Evolutionary conservation across 2,329 filamentous ascomycete species (phyloP).

Genomic region (Hirsutella minnesotensis): DNA sequence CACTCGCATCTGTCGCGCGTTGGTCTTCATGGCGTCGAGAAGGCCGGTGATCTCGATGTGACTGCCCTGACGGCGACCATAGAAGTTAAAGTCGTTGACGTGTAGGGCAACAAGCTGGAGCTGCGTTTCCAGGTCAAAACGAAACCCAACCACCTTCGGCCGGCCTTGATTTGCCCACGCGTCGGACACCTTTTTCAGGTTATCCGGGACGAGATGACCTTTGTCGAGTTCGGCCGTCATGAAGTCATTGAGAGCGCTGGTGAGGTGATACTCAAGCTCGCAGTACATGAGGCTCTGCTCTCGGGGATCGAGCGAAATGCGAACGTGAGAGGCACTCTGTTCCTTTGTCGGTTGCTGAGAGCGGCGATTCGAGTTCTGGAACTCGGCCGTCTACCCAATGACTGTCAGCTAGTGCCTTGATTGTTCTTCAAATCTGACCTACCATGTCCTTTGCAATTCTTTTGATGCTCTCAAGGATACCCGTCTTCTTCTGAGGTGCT

Average conservation of each 20-base stretch:
- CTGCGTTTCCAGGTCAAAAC: slow-evolving; percentile 49
- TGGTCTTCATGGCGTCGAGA: slow-evolving; percentile 38
- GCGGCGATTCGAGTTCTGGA: slow-evolving; percentile 21
- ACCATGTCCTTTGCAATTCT: slow-evolving; percentile 45
- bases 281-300: slow-evolving; percentile 48
- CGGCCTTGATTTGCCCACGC: slow-evolving; percentile 40
- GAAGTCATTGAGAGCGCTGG: slow-evolving; percentile 37
- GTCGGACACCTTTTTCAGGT: slow-evolving; percentile 39
- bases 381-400: slow-evolving; percentile 19
- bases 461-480: slow-evolving; percentile 34
- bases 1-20: slow-evolving; percentile 39
- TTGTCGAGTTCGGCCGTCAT: slow-evolving; percentile 39
- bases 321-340: slow-evolving; percentile 18
- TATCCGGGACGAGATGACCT: slow-evolving; percentile 40
- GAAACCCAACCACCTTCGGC: slow-evolving; percentile 42
- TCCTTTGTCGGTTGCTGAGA: slow-evolving; percentile 18
- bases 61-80: slow-evolving; percentile 32
- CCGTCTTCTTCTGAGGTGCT: slow-evolving; percentile 22
- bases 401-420: background rate
- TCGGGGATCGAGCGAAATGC: slow-evolving; percentile 40
- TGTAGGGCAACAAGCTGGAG: slow-evolving; percentile 41
- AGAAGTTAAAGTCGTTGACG: slow-evolving; percentile 40
- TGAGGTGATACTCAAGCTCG: slow-evolving; percentile 45
- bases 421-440: slow-evolving; percentile 9
- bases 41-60: slow-evolving; percentile 32